A percentile compares a stretch with the other conserved stretches of the same genome.
Conservation (phyloP, 345 rosid species). For the Kernera saxatilis region DNA sequence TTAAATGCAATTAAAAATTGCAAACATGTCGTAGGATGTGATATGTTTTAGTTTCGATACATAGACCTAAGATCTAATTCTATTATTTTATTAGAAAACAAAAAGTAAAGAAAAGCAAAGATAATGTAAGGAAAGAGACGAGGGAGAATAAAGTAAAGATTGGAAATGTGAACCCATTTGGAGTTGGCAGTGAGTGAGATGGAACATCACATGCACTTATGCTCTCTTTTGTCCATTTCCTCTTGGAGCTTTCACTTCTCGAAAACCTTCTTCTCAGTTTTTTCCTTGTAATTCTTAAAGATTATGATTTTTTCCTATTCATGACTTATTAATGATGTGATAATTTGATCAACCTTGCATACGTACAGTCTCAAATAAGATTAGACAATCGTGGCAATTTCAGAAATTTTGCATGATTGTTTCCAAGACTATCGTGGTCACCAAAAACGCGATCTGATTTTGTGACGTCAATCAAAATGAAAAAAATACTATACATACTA, state of each 20-base stretch:
- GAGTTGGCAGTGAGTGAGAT: constrained; percentile 32
- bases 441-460: not conserved
- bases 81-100: not conserved
- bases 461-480: not conserved
- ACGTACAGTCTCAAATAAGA: not conserved
- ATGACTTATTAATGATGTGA: constrained; percentile 20
- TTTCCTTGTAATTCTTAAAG: constrained; percentile 11
- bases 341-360: constrained; percentile 12
- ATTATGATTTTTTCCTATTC: constrained; percentile 6
- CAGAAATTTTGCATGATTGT: not conserved
- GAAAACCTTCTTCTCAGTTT: not conserved
- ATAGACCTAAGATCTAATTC: constrained; percentile 9
- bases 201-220: constrained; percentile 51
- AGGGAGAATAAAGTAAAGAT: constrained; percentile 41
- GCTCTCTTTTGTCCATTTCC: constrained; percentile 55
- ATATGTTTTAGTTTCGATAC: constrained; percentile 13
- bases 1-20: not conserved
- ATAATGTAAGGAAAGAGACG: constrained; percentile 22
- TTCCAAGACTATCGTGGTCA: not conserved
- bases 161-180: constrained; percentile 35
- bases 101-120: constrained; percentile 23
- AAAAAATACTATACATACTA: not conserved
- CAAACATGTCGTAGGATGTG: constrained; percentile 8
- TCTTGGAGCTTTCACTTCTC: constrained; percentile 60
- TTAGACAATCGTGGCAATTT: constrained; percentile 3